A percentile compares a stretch with the other conserved stretches of the same genome.
Evolutionary conservation across 257 asterid species (phyloP).

Genomic region (Plectranthus barbatus): DNA sequence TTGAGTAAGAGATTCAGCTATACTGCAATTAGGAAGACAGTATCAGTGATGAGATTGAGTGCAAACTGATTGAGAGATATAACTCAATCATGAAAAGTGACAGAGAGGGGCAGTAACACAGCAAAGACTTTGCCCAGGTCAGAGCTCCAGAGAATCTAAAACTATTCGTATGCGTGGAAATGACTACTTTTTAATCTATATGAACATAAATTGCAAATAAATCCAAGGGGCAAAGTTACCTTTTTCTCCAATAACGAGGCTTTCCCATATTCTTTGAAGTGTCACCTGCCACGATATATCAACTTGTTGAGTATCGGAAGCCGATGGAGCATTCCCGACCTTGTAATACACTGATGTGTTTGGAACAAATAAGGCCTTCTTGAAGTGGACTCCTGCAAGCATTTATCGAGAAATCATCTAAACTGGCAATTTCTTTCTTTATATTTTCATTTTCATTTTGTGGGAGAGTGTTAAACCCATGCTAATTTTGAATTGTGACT

Average conservation of each 20-base stretch:
- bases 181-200: neutral
- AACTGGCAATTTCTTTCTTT: neutral
- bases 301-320: conserved; percentile 58
- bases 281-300: conserved; percentile 89
- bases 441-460: neutral
- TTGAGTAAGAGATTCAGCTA: neutral
- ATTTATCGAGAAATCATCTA: neutral
- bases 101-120: too few relatives aligned
- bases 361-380: conserved; percentile 89
- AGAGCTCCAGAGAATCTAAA: too few relatives aligned
- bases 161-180: too few relatives aligned
- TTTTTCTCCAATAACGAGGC: conserved; percentile 45
- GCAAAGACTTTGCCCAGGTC: too few relatives aligned
- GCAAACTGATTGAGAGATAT: neutral
- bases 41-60: neutral
- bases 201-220: neutral
- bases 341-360: conserved; percentile 82
- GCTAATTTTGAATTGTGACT: neutral
- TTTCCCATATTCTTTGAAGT: conserved; percentile 87
- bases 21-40: neutral
- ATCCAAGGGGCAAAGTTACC: conserved; percentile 31
- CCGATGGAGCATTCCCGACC: conserved; percentile 53
- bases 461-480: neutral
- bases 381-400: conserved; percentile 71
- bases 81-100: conserved; percentile 11